Base-by-base conservation (phyloP, 2,329 filamentous ascomycete genomes). In the Penicillium italicum region DNA sequence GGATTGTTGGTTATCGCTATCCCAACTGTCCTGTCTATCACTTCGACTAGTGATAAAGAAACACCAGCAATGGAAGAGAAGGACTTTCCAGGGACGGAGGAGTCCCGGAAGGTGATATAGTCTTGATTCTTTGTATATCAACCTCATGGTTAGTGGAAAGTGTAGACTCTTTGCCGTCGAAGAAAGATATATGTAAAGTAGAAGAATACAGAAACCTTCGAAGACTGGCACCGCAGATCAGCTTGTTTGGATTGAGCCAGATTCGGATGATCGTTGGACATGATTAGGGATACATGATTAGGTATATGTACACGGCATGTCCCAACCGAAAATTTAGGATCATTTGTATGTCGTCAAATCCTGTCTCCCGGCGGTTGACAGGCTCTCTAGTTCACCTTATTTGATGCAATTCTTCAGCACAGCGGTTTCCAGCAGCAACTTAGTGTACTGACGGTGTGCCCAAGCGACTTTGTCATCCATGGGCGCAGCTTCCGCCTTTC, bases 391-490 rank as follows among this genome's bases (percentile, higher is more conserved):
- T 11, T 18, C 20, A 22, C 1, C 20, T 55, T 47, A 62, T 26
- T 30, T 40, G 12, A 64, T 38, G 30, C 61, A 63, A 11, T 57
- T 66, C 57, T 66, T 66, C 44, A 65, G 52, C 9, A 81, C 61
- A 1, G 79, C 80, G 45, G 76, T 81, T 74, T 84, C 82, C 77
- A 82, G 79, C 73, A 73, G 77, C 40, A 84, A 61, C 70, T 84
- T 84, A 18, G 80, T 78, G 65, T 85, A 84, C 69, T 80, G 74
- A 62, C 77, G 72, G 69, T 85, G 82, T 62, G 78, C 60, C 75
- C 79, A 83, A 48, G 76, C 74, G 16, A 81, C 74, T 61, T 75
- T 69, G 1, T 67, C 55, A 11, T 76, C 74, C 77, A 83, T 80
- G 0, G 80, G 79, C 20, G 63, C 60, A 1, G 64, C 66, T 30